Conservation (phyloP, 192 early-diverging fungal species). For the Entomortierella beljakovae region DNA sequence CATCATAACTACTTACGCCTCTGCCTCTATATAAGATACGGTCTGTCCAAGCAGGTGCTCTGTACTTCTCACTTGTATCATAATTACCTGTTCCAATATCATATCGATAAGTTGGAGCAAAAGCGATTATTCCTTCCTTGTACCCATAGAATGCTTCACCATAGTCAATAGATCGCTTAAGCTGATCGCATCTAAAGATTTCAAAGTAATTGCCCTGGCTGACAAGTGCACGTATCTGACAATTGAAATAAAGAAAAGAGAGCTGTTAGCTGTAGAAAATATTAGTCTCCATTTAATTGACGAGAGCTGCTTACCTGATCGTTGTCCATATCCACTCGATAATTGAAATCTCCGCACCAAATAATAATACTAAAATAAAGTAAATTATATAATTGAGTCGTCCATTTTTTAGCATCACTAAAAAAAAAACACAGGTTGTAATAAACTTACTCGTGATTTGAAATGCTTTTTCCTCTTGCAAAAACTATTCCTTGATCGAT, state of each 20-base stretch:
- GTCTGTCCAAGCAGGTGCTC: constrained; percentile 56
- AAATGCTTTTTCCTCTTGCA: constrained; percentile 71
- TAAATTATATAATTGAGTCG: not conserved
- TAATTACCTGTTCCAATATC: constrained; percentile 76
- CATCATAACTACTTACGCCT: constrained; percentile 34
- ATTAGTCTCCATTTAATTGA: not conserved
- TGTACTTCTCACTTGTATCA: constrained; percentile 71
- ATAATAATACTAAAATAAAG: constrained; percentile 62
- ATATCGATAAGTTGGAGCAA: constrained; percentile 87
- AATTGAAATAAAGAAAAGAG: not conserved
- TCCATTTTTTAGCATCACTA: no score
- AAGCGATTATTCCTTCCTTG: constrained; percentile 77
- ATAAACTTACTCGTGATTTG: constrained; percentile 80
- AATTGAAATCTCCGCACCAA: constrained; percentile 97
- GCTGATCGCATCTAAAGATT: constrained; percentile 49
- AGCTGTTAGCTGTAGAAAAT: not conserved
- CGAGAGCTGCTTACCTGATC: constrained; percentile 76
- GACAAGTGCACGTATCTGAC: constrained; percentile 19
- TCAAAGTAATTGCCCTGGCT: constrained; percentile 40
- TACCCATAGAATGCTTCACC: constrained; percentile 82
- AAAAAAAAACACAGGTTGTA: not conserved
- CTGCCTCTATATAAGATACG: constrained; percentile 71
- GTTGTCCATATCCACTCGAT: constrained; percentile 81
- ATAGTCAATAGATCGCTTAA: constrained; percentile 67
- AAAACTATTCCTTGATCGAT: constrained; percentile 84